Percentiles rank a stretch among this genome's conserved stretches.
Conservation (phyloP, 495 filamentous ascomycete species). For the Tuber borchii region DNA sequence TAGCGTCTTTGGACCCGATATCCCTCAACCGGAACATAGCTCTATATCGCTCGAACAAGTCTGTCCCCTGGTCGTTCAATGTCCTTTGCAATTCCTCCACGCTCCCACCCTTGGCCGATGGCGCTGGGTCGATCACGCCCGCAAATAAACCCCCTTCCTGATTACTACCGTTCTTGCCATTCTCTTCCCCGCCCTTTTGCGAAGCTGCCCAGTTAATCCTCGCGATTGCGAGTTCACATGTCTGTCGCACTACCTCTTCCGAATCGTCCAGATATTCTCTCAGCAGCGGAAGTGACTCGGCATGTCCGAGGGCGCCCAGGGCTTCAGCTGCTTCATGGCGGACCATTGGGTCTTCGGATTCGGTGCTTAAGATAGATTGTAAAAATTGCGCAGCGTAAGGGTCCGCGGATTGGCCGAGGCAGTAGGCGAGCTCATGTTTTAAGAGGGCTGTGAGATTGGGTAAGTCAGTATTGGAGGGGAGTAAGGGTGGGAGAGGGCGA, state of each 20-base stretch:
- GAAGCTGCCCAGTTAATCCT: constrained; percentile 90
- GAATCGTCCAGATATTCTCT: constrained; percentile 62
- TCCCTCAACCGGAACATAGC: constrained; percentile 97
- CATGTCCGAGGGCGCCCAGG: constrained; percentile 76
- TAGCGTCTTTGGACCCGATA: constrained; percentile 78
- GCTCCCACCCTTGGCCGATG: constrained; percentile 61
- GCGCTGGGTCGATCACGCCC: constrained; percentile 90
- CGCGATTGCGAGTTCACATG: constrained; percentile 91
- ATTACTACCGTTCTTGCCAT: constrained; percentile 60
- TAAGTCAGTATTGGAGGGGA: background rate
- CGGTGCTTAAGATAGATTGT: constrained; percentile 67
- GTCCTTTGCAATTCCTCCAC: constrained; percentile 68
- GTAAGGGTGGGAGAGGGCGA: background rate
- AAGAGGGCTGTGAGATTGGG: constrained; percentile 33
- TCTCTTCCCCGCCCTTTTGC: constrained; percentile 60
- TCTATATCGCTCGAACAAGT: constrained; percentile 87
- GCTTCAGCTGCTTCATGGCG: constrained; percentile 96
- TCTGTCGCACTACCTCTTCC: constrained; percentile 76
- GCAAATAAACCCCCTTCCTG: constrained; percentile 46
- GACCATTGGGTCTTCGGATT: constrained; percentile 83
- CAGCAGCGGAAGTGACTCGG: constrained; percentile 63
- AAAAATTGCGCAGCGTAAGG: constrained; percentile 65
- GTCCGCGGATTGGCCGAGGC: constrained; percentile 83
- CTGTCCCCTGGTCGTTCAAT: constrained; percentile 67
- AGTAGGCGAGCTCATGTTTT: constrained; percentile 93